Evolutionary conservation across 2,329 filamentous ascomycete genomes (phyloP).

Genomic region (Aspergillus quadricinctus): DNA sequence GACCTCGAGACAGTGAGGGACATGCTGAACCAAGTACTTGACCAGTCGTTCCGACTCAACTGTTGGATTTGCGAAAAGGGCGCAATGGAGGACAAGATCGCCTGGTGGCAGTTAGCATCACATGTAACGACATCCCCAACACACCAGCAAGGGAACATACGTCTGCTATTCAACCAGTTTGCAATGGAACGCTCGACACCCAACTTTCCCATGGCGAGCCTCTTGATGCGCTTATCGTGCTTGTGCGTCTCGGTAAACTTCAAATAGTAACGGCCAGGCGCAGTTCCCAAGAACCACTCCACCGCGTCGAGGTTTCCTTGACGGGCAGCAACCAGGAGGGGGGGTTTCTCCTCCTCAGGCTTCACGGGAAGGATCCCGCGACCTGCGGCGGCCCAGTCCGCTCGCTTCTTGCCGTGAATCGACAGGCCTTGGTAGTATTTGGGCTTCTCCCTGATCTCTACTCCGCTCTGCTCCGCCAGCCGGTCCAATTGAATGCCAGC

Average conservation of each 20-base stretch:
- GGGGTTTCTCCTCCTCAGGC: neutral
- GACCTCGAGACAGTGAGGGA: constrained; percentile 59
- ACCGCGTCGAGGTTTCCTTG: constrained; percentile 59
- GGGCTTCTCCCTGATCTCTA: constrained; percentile 61
- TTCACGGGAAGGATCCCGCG: constrained; percentile 24
- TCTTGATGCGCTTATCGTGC: constrained; percentile 50
- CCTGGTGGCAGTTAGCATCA: constrained; percentile 15
- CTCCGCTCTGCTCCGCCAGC: constrained; percentile 61
- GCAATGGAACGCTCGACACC: constrained; percentile 62
- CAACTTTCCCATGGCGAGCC: constrained; percentile 34
- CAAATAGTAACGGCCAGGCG: constrained; percentile 62
- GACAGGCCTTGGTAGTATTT: constrained; percentile 72
- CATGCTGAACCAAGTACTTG: constrained; percentile 60
- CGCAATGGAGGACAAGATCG: constrained; percentile 61
- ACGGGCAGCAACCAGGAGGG: neutral
- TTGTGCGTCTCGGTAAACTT: constrained; percentile 62
- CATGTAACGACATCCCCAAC: neutral
- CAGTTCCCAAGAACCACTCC: constrained; percentile 73
- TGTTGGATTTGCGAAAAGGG: constrained; percentile 47
- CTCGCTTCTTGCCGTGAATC: constrained; percentile 68
- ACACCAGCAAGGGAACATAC: constrained; percentile 37
- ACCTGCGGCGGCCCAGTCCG: constrained; percentile 68
- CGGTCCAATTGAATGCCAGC: constrained; percentile 65
- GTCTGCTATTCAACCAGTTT: constrained; percentile 45
- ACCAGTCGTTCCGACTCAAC: constrained; percentile 53